These are phyloP conservation scores for Triticum monococcum DNA, from an alignment of 176 grass and related monocot genomes.

Conservation along the genomic window DNA sequence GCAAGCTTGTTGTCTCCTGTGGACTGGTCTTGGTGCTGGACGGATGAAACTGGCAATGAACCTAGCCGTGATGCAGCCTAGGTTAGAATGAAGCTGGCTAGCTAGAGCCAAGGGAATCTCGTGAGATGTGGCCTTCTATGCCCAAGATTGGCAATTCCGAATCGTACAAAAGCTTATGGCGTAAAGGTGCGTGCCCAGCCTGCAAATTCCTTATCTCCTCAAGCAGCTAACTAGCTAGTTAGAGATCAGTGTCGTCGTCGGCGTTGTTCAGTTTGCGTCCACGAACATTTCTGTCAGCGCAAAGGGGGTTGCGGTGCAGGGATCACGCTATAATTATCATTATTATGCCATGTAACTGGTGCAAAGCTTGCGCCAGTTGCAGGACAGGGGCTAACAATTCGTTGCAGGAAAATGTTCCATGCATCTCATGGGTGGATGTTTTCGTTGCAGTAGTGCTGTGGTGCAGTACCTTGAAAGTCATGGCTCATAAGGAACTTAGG, in stretches of 20 bases:
- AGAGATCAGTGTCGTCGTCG: not conserved
- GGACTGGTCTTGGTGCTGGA: not conserved
- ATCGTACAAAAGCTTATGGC: conserved; percentile 32
- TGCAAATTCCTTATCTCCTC: conserved; percentile 49
- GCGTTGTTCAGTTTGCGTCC: conserved; percentile 19
- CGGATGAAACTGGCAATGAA: conserved; percentile 26
- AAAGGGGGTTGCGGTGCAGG: not conserved
- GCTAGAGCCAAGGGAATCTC: conserved; percentile 25
- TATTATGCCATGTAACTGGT: not conserved
- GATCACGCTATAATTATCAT: not conserved
- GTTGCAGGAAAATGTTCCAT: too few species aligned
- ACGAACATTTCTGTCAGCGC: conserved; percentile 12
- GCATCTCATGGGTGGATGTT: not conserved
- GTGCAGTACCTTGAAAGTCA: not conserved
- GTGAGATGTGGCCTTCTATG: conserved; percentile 22
- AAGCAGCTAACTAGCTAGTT: not conserved
- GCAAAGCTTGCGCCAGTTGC: too few species aligned
- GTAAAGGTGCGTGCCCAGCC: not conserved
- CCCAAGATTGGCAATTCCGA: not conserved
- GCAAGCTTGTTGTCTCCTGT: conserved; percentile 4
- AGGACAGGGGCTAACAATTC: too few species aligned
- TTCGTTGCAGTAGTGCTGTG: not conserved
- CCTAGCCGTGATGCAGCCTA: conserved; percentile 49
- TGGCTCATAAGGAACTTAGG: not conserved
- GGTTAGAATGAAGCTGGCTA: conserved; percentile 27